phyloP scores from a whole-genome alignment of 2,329 filamentous ascomycete species.

The Waltergamsia citrina region DNA sequence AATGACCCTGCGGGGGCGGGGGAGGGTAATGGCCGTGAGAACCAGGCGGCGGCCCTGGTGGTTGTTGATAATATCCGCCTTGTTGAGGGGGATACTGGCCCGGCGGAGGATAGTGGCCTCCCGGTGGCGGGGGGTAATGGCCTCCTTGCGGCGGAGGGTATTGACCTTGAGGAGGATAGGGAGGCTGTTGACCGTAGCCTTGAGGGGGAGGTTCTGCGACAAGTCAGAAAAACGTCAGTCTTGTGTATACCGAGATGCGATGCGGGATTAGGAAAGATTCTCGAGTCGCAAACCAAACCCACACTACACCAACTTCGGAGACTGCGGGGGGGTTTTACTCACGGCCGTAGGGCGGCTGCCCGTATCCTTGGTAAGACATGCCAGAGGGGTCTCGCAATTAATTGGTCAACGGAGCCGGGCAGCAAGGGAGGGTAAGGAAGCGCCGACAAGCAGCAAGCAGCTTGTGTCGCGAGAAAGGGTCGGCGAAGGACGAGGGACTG shows the following conservation, averaged over 20 bases:
- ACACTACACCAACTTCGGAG: too few species aligned
- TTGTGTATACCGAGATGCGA: too few species aligned
- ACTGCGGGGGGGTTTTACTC: constrained; percentile 13
- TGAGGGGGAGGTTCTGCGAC: constrained; percentile 17
- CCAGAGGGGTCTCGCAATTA: too few species aligned
- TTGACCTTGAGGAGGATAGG: constrained; percentile 15
- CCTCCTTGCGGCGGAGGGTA: constrained; percentile 15
- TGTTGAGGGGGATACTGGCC: constrained; percentile 19
- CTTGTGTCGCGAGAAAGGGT: too few species aligned
- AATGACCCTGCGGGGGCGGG: constrained; percentile 17
- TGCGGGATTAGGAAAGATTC: neutral
- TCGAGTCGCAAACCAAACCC: too few species aligned
- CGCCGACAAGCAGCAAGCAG: too few species aligned
- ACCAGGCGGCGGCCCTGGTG: constrained; percentile 14
- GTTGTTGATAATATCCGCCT: constrained; percentile 18
- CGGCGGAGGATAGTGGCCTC: constrained; percentile 23
- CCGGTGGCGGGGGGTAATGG: constrained; percentile 17
- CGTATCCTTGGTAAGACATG: constrained; percentile 26
- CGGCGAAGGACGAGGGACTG: too few species aligned
- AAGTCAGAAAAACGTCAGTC: neutral
- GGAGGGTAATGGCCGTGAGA: constrained; percentile 24
- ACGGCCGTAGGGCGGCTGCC: constrained; percentile 22
- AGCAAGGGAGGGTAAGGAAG: too few species aligned
- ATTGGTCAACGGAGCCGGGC: too few species aligned
- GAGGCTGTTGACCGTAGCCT: constrained; percentile 28